A percentile compares a stretch with the other conserved stretches of the same genome.
These are phyloP conservation scores for Gloeopeniophorella convolvens DNA, from an alignment of 768 basidiomycete species.

Conservation along the genomic window DNA sequence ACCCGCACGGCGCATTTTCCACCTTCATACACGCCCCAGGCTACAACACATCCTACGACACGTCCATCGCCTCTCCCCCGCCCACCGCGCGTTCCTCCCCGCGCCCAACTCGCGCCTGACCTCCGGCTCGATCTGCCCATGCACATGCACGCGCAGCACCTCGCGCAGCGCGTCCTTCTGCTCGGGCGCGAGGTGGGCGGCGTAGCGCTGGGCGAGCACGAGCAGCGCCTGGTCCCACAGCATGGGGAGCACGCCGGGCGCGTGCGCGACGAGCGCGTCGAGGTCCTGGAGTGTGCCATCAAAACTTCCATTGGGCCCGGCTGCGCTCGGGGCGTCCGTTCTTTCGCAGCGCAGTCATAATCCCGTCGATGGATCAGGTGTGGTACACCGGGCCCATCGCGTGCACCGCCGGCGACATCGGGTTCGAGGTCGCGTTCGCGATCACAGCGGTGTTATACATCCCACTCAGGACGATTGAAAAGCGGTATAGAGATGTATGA, in stretches of 20 bases:
- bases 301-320: constrained; percentile 53
- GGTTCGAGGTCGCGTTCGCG: constrained; percentile 54
- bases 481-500: constrained; percentile 6
- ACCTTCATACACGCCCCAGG: too few relatives aligned
- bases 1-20: too few relatives aligned
- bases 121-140: constrained; percentile 84
- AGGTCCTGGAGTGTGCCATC: constrained; percentile 71
- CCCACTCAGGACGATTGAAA: constrained; percentile 40
- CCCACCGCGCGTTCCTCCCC: constrained; percentile 81
- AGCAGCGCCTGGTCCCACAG: constrained; percentile 97
- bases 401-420: constrained; percentile 58
- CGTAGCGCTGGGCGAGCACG: constrained; percentile 91
- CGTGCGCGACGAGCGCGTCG: constrained; percentile 88
- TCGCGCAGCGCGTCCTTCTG: constrained; percentile 98
- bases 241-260: constrained; percentile 84
- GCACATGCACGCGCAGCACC: constrained; percentile 78
- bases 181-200: constrained; percentile 89
- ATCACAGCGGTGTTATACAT: constrained; percentile 44
- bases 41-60: constrained; percentile 41
- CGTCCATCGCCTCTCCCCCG: constrained; percentile 47
- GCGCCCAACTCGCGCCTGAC: constrained; percentile 86
- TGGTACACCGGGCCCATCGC: constrained; percentile 72
- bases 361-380: constrained; percentile 64
- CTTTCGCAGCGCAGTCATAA: constrained; percentile 48
- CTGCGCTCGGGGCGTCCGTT: constrained; percentile 48